A percentile compares a stretch with the other conserved stretches of the same genome.
phyloP scores from a whole-genome alignment of 1,139 yeast genomes.

The Taphrina confusa region DNA sequence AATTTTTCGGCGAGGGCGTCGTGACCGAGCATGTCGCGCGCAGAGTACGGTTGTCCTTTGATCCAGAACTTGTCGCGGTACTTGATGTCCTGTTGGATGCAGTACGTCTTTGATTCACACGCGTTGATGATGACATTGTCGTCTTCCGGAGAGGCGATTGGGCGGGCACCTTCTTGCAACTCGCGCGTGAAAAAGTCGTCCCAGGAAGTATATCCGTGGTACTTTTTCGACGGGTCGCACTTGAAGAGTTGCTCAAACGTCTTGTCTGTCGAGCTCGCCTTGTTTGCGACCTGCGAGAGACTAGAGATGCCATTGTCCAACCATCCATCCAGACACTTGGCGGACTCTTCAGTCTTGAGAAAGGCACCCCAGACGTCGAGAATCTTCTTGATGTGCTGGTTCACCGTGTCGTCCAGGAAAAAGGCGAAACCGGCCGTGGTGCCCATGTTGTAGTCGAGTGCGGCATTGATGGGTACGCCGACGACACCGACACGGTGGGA shows the following conservation, averaged over 20 bases:
- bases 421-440: constrained; percentile 22
- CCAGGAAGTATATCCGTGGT: constrained; percentile 18
- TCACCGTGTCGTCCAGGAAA: constrained; percentile 17
- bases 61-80: constrained; percentile 20
- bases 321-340: constrained; percentile 19
- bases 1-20: constrained; percentile 17
- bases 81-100: constrained; percentile 7
- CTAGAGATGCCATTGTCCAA: constrained; percentile 10
- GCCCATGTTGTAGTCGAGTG: constrained; percentile 26
- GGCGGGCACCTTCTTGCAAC: constrained; percentile 11
- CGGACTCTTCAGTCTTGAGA: constrained; percentile 12
- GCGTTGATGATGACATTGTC: constrained; percentile 21
- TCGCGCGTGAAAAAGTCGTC: constrained; percentile 24
- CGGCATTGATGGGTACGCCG: constrained; percentile 26
- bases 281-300: constrained; percentile 9
- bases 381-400: constrained; percentile 16
- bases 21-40: constrained; percentile 16
- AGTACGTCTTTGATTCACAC: constrained; percentile 19
- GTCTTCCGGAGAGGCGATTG: constrained; percentile 16
- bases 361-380: constrained; percentile 28
- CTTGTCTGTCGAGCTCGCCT: constrained; percentile 22
- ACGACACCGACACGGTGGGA: constrained; percentile 22
- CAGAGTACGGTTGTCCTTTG: constrained; percentile 21
- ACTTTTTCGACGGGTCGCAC: constrained; percentile 17
- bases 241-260: constrained; percentile 12